Evolutionary conservation across 768 basidiomycete genomes (phyloP).

Genomic region (Termitomyces eurrhizus): DNA sequence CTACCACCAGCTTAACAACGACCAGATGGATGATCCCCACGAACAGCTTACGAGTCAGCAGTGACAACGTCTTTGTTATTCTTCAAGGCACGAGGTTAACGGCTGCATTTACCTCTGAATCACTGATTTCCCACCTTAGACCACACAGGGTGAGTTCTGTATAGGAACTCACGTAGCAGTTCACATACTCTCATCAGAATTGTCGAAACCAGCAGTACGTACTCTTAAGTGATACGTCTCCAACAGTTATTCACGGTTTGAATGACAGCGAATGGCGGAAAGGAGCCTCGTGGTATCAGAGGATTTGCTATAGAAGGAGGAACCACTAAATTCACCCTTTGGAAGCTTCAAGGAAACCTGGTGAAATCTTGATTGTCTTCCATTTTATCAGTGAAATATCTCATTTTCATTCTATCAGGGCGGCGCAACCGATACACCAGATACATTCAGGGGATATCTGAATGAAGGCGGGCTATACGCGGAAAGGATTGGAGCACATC

Average conservation of each 20-base stretch:
- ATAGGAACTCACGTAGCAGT: background rate
- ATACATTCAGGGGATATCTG: slow-evolving; percentile 43
- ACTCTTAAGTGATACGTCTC: background rate
- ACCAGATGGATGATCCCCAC: slow-evolving; percentile 39
- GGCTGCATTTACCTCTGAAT: too few relatives aligned
- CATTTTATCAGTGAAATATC: background rate
- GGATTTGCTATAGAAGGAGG: slow-evolving; percentile 41
- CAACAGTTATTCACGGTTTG: too few relatives aligned
- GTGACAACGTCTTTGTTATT: slow-evolving; percentile 41
- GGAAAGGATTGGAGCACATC: slow-evolving; percentile 48
- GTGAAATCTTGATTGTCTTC: slow-evolving; percentile 7
- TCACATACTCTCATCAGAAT: slow-evolving; percentile 26
- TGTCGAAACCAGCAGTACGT: slow-evolving; percentile 44
- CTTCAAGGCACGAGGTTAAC: slow-evolving; percentile 26
- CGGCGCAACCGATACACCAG: slow-evolving; percentile 35
- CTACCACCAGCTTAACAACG: slow-evolving; percentile 38
- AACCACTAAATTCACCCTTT: slow-evolving; percentile 31
- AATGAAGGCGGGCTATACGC: slow-evolving; percentile 50
- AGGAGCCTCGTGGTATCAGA: slow-evolving; percentile 46
- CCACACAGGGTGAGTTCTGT: slow-evolving; percentile 41
- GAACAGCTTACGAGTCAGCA: slow-evolving; percentile 27
- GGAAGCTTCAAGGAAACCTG: slow-evolving; percentile 43
- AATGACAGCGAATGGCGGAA: slow-evolving; percentile 39
- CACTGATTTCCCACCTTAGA: slow-evolving; percentile 25
- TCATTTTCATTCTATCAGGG: slow-evolving; percentile 18